phyloP scores from a whole-genome alignment of 371 early-diverging fungal genomes.

The Lichtheimia ornata region DNA sequence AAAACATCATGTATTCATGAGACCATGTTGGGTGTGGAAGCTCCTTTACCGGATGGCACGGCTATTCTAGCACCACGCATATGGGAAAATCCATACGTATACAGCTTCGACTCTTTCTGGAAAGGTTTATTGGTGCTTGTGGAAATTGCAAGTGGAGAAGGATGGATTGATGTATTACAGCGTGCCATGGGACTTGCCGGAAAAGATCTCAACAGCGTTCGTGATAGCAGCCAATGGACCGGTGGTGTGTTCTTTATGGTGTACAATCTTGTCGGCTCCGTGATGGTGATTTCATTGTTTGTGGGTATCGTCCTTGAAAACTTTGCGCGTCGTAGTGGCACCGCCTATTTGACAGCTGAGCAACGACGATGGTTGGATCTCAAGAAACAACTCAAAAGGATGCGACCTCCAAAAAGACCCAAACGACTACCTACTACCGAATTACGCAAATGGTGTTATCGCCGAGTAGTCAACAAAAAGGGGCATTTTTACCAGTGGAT shows the following conservation, averaged over 20 bases:
- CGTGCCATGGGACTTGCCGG: slow-evolving; percentile 57
- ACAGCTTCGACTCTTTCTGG: slow-evolving; percentile 70
- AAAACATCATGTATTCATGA: slow-evolving; percentile 49
- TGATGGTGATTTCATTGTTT: slow-evolving; percentile 67
- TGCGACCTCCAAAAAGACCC: slow-evolving; percentile 60
- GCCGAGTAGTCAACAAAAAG: slow-evolving; percentile 49
- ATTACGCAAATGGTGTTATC: slow-evolving; percentile 44
- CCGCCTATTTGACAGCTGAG: slow-evolving; percentile 65
- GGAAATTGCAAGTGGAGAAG: slow-evolving; percentile 71
- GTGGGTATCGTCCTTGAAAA: slow-evolving; percentile 71
- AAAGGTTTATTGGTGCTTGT: slow-evolving; percentile 60
- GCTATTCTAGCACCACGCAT: slow-evolving; percentile 55
- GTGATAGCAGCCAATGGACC: slow-evolving; percentile 55
- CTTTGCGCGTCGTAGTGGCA: slow-evolving; percentile 62
- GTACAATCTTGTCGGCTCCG: slow-evolving; percentile 65
- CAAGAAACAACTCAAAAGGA: slow-evolving; percentile 59
- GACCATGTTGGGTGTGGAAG: slow-evolving; percentile 26
- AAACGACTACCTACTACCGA: slow-evolving; percentile 32
- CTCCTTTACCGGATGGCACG: slow-evolving; percentile 31
- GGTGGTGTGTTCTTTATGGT: slow-evolving; percentile 63
- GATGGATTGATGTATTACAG: slow-evolving; percentile 68
- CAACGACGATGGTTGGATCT: slow-evolving; percentile 74
- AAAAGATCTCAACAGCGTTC: slow-evolving; percentile 40
- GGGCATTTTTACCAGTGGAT: slow-evolving; percentile 53
- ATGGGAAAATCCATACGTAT: slow-evolving; percentile 66